A percentile compares a stretch with the other conserved stretches of the same genome.
Conservation (phyloP, 164 flowering plant species). For the Cinnamomum chago region DNA sequence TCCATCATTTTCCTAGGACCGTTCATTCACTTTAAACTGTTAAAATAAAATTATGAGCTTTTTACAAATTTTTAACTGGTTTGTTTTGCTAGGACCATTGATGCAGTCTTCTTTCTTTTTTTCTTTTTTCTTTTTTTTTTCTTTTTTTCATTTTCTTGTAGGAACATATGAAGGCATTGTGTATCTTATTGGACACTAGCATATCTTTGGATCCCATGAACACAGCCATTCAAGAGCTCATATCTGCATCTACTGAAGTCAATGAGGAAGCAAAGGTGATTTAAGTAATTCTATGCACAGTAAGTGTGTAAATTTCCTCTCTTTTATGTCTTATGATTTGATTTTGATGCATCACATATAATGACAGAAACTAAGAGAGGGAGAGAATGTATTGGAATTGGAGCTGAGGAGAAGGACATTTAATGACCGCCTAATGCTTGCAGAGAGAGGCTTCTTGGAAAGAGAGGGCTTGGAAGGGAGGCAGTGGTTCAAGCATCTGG, state of each 20-base stretch:
- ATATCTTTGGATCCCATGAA: constrained; percentile 50
- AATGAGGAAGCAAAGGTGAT: constrained; percentile 61
- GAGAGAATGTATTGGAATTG: constrained; percentile 20
- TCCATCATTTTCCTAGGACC: too few species aligned
- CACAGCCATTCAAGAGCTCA: constrained; percentile 47
- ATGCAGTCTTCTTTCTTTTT: too few species aligned
- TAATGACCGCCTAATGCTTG: constrained; percentile 84
- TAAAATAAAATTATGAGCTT: neutral
- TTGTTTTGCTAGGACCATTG: too few species aligned
- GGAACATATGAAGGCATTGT: constrained; percentile 44
- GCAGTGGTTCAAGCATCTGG: constrained; percentile 95
- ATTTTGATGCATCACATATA: neutral
- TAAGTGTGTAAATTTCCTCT: neutral
- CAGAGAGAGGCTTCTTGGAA: constrained; percentile 89
- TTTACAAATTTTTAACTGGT: neutral
- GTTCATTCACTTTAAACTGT: too few species aligned
- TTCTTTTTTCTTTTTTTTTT: too few species aligned
- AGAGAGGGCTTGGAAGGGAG: constrained; percentile 63
- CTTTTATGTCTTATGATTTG: neutral
- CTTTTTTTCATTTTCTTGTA: constrained; percentile 18
- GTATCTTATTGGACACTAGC: constrained; percentile 33
- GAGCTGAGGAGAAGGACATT: constrained; percentile 48
- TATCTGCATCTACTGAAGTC: constrained; percentile 44
- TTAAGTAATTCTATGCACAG: neutral
- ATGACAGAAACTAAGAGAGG: constrained; percentile 49